Percentiles rank a stretch among this genome's conserved stretches.
Evolutionary conservation across 1,139 yeast genomes (phyloP).

Genomic region (Kurtzmaniella natalensis): DNA sequence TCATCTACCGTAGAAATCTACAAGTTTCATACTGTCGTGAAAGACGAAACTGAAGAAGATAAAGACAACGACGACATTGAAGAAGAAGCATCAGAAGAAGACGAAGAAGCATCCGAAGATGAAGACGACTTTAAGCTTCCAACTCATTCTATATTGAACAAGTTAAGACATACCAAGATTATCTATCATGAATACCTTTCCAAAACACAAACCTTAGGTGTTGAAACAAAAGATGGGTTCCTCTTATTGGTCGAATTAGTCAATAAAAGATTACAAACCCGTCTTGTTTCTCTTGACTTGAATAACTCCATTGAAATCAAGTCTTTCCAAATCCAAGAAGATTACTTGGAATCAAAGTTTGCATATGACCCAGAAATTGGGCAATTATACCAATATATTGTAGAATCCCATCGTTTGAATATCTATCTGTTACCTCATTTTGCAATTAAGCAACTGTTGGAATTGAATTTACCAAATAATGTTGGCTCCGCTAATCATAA

Average conservation of each 20-base stretch:
- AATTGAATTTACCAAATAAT: constrained; percentile 6
- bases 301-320: constrained; percentile 4
- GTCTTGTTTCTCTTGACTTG: constrained; percentile 6
- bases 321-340: constrained; percentile 4
- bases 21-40: constrained; percentile 14
- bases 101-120: constrained; percentile 3
- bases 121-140: not conserved
- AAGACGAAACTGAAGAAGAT: constrained; percentile 1
- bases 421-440: constrained; percentile 6
- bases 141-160: constrained; percentile 4
- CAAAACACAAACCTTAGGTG: constrained; percentile 7
- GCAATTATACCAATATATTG: constrained; percentile 20
- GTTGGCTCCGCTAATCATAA: constrained; percentile 1
- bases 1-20: constrained; percentile 41
- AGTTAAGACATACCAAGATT: constrained; percentile 10
- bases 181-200: constrained; percentile 21
- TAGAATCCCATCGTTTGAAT: not conserved
- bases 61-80: constrained; percentile 2
- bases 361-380: constrained; percentile 22
- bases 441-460: constrained; percentile 1
- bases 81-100: constrained; percentile 5
- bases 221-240: constrained; percentile 4
- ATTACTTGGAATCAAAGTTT: constrained; percentile 11
- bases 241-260: constrained; percentile 7
- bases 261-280: constrained; percentile 5